Evolutionary conservation across 352 stramenopile species (phyloP).

Genomic region (Globisporangium emineosum): DNA sequence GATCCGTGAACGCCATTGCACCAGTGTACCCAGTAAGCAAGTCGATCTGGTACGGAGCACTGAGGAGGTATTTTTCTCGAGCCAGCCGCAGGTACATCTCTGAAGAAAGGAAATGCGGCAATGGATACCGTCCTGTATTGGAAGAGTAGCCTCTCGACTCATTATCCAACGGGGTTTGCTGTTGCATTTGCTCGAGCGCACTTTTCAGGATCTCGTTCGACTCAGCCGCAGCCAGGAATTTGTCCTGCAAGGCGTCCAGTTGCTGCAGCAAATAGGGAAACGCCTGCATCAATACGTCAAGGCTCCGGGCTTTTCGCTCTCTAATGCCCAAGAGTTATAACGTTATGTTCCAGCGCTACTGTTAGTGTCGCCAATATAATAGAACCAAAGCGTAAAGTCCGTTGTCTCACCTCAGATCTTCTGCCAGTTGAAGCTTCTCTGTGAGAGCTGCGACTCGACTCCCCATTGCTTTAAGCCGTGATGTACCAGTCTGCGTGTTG

Average conservation of each 20-base stretch:
- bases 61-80: slow-evolving; percentile 43
- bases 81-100: slow-evolving; percentile 37
- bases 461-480: slow-evolving; percentile 8
- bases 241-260: slow-evolving; percentile 48
- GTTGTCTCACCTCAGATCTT: slow-evolving; percentile 33
- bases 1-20: slow-evolving; percentile 33
- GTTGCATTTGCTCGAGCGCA: slow-evolving; percentile 43
- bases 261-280: slow-evolving; percentile 44
- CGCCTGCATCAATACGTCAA: slow-evolving; percentile 41
- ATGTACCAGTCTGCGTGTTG: slow-evolving; percentile 7
- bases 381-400: neutral
- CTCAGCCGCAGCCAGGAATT: slow-evolving; percentile 35
- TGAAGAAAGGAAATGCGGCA: neutral
- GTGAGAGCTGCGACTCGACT: slow-evolving; percentile 27
- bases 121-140: neutral
- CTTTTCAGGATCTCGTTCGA: slow-evolving; percentile 51
- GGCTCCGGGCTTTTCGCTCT: slow-evolving; percentile 37
- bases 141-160: neutral
- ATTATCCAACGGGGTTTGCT: neutral
- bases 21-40: slow-evolving; percentile 40
- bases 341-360: neutral
- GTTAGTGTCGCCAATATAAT: neutral
- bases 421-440: slow-evolving; percentile 31
- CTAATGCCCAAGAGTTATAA: slow-evolving; percentile 17
- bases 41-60: slow-evolving; percentile 42